Base-by-base conservation (phyloP, 768 basidiomycete genomes). In the Psilocybe cubensis region DNA sequence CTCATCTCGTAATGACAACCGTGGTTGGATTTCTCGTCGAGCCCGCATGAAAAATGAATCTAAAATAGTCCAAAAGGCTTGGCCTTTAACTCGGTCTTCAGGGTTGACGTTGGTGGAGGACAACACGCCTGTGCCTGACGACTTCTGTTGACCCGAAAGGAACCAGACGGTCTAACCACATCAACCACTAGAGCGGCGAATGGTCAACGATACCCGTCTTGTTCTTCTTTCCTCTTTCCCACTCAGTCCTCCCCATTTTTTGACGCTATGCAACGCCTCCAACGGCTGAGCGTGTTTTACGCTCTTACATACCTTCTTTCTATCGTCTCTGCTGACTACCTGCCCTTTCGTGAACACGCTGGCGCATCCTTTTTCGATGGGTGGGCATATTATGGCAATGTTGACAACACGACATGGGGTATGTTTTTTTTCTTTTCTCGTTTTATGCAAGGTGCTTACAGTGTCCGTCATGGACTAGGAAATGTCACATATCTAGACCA, bases 401-500 rank as follows among this genome's bases (percentile, higher is more conserved):
- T 70, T 18, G 83, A 83, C 61, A 82, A 83, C 50, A 68, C 77
- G 33, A 84, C 80, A 1, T 72, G 69, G 63, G 75, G 78, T 77
- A 12, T 35, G 25, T 23, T 23, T 17, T 14, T 49, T 38, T 4
- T 12, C 27, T 14, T 27, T 33, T 21, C 2, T 38, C 14, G 23
- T 12, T 52, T 14, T 3, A 4, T 38, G 4, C 10, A 5, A 11
- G 23, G 9, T 4, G 12, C 40, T 52, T 21, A 52, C 21, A 20
- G 18, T 52, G 28, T 35, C 45, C 17, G 29, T n/a, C 28, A 3
- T 38, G 0, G 8, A 38, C 14, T 60, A 87, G 89, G 88, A 35
- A 84, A 89, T 62, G 86, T 84, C 17, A 83, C 82, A 40, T 91
- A 81, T 76, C 74, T 86, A 17, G 78, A 80, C 62, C 66, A 74